These are phyloP conservation scores for Phytophthora litchii DNA, from an alignment of 352 stramenopile species.

Conservation along the genomic window DNA sequence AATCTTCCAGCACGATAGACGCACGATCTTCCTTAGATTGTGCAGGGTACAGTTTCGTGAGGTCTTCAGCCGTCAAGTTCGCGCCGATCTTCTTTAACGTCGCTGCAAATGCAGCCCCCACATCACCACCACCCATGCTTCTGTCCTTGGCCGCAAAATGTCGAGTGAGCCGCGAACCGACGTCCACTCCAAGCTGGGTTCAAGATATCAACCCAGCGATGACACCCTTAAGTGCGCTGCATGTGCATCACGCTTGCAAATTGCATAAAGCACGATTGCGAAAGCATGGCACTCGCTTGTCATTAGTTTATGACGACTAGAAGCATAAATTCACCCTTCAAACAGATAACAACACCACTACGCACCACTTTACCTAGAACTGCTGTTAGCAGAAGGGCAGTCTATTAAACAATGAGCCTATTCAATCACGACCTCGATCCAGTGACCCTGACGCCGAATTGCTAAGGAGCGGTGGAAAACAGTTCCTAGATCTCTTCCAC, in stretches of 20 bases:
- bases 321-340: too few relatives aligned
- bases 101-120: conserved; percentile 12
- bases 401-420: conserved; percentile 23
- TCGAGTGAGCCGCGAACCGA: background rate
- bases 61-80: conserved; percentile 4
- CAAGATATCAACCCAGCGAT: background rate
- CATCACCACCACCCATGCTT: conserved; percentile 15
- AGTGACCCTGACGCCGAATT: background rate
- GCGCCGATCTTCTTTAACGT: conserved; percentile 1
- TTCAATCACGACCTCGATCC: background rate
- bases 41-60: conserved; percentile 9
- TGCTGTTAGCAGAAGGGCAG: conserved; percentile 16
- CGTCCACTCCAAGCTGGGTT: background rate
- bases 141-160: background rate
- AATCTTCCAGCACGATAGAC: conserved; percentile 9
- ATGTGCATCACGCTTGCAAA: too few relatives aligned
- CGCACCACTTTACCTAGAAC: background rate
- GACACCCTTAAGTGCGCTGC: too few relatives aligned
- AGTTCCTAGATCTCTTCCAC: conserved; percentile 69
- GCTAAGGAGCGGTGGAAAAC: background rate
- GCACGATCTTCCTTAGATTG: background rate
- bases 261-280: too few relatives aligned
- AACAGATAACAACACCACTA: background rate
- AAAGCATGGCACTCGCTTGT: too few relatives aligned
- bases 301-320: too few relatives aligned